Conservation (phyloP, 306 rosid species). For the Hippophae tibetana region DNA sequence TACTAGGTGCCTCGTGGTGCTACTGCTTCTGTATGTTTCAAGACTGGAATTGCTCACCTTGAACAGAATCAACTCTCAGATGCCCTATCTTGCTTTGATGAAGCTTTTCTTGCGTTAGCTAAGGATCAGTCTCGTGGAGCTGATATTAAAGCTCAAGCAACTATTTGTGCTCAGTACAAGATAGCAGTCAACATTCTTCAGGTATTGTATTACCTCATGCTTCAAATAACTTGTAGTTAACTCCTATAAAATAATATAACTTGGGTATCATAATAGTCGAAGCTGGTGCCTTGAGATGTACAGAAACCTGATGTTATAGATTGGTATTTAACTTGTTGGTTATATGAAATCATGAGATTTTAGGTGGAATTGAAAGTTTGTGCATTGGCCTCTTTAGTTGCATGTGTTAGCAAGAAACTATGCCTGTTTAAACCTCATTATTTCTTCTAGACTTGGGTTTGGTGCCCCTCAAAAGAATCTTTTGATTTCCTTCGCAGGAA, state of each 20-base stretch:
- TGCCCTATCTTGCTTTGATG: constrained; percentile 90
- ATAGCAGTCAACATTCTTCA: constrained; percentile 84
- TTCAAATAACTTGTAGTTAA: constrained; percentile 1
- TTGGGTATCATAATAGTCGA: too few species aligned
- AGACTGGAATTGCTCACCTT: constrained; percentile 91
- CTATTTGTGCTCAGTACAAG: constrained; percentile 98
- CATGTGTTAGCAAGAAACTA: background rate
- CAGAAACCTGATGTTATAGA: too few species aligned
- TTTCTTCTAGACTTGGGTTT: background rate
- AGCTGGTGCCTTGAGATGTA: too few species aligned
- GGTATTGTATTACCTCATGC: constrained; percentile 38
- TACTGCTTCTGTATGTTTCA: constrained; percentile 79
- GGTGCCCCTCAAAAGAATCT: background rate
- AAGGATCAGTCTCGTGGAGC: constrained; percentile 93
- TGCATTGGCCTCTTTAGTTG: too few species aligned
- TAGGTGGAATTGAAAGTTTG: too few species aligned
- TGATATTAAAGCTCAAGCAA: constrained; percentile 95
- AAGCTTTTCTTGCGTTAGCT: constrained; percentile 88
- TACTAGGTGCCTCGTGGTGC: constrained; percentile 95
- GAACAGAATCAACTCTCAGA: constrained; percentile 92
- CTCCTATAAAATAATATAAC: too few species aligned
- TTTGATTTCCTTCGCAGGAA: constrained; percentile 49
- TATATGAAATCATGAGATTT: too few species aligned
- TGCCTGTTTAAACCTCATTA: too few species aligned
- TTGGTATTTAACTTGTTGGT: too few species aligned